Evolutionary conservation across 148 eudicot genomes (phyloP).

Genomic region (Chenopodium quinoa): DNA sequence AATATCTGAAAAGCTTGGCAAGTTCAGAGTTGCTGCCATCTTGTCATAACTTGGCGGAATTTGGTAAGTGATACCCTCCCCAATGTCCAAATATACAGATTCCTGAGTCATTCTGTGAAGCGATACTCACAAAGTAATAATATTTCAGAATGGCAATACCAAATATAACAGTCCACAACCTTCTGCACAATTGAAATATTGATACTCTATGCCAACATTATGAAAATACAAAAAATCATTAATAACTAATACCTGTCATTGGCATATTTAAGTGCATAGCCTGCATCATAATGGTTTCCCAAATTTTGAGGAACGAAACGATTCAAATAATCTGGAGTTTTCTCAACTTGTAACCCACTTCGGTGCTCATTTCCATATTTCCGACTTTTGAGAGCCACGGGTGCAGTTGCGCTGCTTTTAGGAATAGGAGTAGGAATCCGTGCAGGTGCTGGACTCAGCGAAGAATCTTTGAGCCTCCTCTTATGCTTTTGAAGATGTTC

Average conservation of each 20-base stretch:
- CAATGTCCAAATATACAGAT: conserved; percentile 78
- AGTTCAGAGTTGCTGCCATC: conserved; percentile 62
- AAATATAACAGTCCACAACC: conserved; percentile 1
- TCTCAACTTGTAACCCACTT: conserved; percentile 52
- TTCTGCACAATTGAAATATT: conserved; percentile 4
- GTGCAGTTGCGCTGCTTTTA: conserved; percentile 39
- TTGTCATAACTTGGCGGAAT: conserved; percentile 87
- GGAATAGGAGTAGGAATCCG: conserved; percentile 41
- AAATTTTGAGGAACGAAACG: conserved; percentile 41
- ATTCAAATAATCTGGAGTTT: conserved; percentile 40
- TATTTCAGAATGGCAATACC: not conserved
- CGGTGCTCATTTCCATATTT: conserved; percentile 51
- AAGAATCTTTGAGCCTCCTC: conserved; percentile 66
- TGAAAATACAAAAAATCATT: no score
- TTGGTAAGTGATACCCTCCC: conserved; percentile 77
- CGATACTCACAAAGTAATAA: conserved; percentile 15
- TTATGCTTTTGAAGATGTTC: conserved; percentile 85
- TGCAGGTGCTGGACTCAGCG: conserved; percentile 50
- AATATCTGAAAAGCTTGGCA: conserved; percentile 75
- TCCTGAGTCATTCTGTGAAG: conserved; percentile 60
- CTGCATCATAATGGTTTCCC: conserved; percentile 47
- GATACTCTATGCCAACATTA: not conserved
- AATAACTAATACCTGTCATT: conserved; percentile 47
- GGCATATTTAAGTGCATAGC: conserved; percentile 50
- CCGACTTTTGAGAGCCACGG: conserved; percentile 43